Evolutionary conservation across 1,139 yeast genomes (phyloP), one percentile per base, ranked within the genome.

Genomic region (Debaryomyces sp.): DNA sequence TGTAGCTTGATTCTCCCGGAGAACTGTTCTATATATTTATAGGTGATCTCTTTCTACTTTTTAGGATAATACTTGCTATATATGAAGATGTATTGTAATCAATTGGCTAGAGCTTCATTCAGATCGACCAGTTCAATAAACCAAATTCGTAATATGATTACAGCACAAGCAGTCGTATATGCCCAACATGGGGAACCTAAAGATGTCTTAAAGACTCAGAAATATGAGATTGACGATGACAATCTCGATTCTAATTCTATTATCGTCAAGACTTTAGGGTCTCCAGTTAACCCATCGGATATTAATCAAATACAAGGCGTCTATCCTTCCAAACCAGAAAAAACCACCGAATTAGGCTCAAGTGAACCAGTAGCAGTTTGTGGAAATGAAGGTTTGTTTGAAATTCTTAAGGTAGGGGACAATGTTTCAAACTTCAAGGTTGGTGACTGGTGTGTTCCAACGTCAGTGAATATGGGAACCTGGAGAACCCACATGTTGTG

Each of bases 401-500:
- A 92, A 65, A 85, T 94, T 13, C 66, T 89, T 22, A 83, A 87
- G 53, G 82, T 82, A 18, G 97, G 97, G n/a, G 56, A 63, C 12
- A 71, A 70, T 17, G 81, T 77, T n/a, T 56, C 62, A 10, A 64
- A 62, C 1, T 74, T 91, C 46, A 58, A 74, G 47, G 71, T 74
- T 4, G 98, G 97, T 40, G 98, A 94, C 64, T 91, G 96, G 95
- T 91, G 88, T 29, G 80, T 94, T 43, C 97, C 98, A n/a, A 64
- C 81, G 12, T 70, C 73, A 33, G 87, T 90, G 15, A 87, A 89
- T 61, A 85, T 86, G 54, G 99, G 99, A 33, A 94, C 99, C 3
- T 94, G 99, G 99, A 81, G 97, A 55, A 83, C 96, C 2, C 94
- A 87, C 61, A 87, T 89, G 7, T 64, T 82, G 51, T 77, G 82